Percentiles rank a stretch among this genome's conserved stretches.
Conservation (phyloP, 345 rosid species). For the Streptanthus diversifolius region DNA sequence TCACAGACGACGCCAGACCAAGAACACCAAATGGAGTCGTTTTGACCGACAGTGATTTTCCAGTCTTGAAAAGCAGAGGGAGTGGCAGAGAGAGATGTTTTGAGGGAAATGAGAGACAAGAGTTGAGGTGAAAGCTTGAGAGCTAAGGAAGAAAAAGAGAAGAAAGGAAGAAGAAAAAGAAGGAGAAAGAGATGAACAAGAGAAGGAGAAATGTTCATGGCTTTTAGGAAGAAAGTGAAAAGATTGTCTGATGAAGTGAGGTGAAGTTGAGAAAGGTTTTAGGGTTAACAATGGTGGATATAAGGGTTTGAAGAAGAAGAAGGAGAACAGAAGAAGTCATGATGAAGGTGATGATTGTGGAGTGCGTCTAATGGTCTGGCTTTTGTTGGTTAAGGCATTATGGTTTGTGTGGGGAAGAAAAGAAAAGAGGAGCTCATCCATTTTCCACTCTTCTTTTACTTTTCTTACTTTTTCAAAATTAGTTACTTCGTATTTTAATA, state of each 20-base stretch:
- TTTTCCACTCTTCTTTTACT: constrained; percentile 31
- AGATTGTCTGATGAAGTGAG: constrained; percentile 10
- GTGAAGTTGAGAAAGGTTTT: constrained; percentile 32
- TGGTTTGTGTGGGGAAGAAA: constrained; percentile 36
- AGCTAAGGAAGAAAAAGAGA: constrained; percentile 35
- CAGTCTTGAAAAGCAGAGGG: constrained; percentile 61
- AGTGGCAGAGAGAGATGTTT: constrained; percentile 61
- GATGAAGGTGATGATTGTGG: constrained; percentile 45
- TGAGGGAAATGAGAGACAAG: constrained; percentile 63
- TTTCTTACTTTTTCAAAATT: constrained; percentile 13
- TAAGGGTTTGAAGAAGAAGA: constrained; percentile 28
- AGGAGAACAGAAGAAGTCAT: constrained; percentile 48
- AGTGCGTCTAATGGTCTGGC: constrained; percentile 39
- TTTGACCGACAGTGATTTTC: constrained; percentile 41
- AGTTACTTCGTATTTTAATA: neutral
- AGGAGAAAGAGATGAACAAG: constrained; percentile 13
- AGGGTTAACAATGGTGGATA: constrained; percentile 39
- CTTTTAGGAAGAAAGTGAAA: constrained; percentile 31
- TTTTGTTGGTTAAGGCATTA: constrained; percentile 38
- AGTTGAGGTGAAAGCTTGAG: constrained; percentile 53
- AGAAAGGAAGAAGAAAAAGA: constrained; percentile 31
- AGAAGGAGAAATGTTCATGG: constrained; percentile 42
- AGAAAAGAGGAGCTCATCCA: constrained; percentile 27
- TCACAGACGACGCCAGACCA: constrained; percentile 84
- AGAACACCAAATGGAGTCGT: constrained; percentile 62